Percentiles rank a stretch among this genome's conserved stretches.
Conservation (phyloP, 208 protist species). For the Entamoeba dispar region DNA sequence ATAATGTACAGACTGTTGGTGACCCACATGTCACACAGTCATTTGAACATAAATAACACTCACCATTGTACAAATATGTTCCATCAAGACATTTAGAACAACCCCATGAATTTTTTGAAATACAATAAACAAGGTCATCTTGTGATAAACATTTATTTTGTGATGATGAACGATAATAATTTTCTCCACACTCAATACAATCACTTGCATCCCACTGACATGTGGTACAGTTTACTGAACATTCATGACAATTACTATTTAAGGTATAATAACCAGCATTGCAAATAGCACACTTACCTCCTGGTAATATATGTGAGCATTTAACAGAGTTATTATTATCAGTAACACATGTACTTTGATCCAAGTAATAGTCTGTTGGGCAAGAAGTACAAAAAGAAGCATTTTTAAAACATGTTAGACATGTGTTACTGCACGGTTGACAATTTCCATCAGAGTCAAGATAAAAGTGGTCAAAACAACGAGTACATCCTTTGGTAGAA, state of each 20-base stretch:
- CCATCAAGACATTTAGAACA: background rate
- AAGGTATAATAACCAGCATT: background rate
- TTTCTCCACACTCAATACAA: background rate
- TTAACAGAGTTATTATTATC: too few relatives aligned
- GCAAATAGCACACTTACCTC: background rate
- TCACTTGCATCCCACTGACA: background rate
- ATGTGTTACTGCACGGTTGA: background rate
- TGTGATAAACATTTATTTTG: background rate
- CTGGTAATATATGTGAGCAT: background rate
- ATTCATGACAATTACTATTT: background rate
- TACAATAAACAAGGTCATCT: background rate
- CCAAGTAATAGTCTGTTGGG: background rate
- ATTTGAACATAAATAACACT: background rate
- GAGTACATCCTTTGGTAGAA: too few relatives aligned
- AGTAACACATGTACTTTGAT: background rate
- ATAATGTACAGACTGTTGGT: too few relatives aligned
- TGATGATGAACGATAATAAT: background rate
- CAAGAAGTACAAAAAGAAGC: background rate
- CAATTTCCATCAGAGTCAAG: too few relatives aligned
- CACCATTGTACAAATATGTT: background rate
- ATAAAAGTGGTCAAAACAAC: too few relatives aligned
- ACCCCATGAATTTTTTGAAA: background rate
- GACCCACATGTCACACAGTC: too few relatives aligned
- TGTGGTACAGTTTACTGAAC: background rate
- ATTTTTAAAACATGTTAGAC: background rate